Base-by-base conservation (phyloP, 1,139 yeast genomes). In the Sugiyamaella xylanicola region DNA sequence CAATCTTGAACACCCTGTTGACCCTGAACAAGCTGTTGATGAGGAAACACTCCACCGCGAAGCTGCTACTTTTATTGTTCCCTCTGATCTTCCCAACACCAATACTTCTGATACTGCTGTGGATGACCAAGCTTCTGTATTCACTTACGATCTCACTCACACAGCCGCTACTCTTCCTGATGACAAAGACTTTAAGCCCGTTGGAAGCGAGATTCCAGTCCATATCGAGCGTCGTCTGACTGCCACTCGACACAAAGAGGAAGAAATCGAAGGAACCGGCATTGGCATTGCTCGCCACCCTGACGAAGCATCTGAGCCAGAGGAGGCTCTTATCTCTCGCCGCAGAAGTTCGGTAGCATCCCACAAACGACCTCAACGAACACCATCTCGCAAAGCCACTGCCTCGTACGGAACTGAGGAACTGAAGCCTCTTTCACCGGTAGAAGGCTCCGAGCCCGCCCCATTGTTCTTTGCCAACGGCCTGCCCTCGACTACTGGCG, bases 201-300 rank as follows among this genome's bases (percentile, higher is more conserved):
- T 67, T 20, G 69, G 63, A 27, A 55, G 71, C 16, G 67, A 67
- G 37, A 53, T 68, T 17, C 72, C 75, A 15, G 68, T 69, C 2
- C 56, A 63, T 15, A 58, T 69, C 4, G 76, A 73, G 63, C 72
- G 76, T 19, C 63, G 69, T n/a, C 62, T 73, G 47, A 71, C 75
- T 8, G 60, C 60, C 55, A 70, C 75, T 11, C 51, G 64, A 46
- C 75, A 72, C 61, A 69, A 71, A 62, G 62, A 63, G 16, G 74
- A 72, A 55, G 62, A 65, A 3, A 48, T 51, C 20, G 62, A 55
- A 17, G 61, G 64, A 2, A 45, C 50, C 19, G 70, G 70, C 17
- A 63, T 65, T 49, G 74, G 74, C n/a, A 70, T 68, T 5, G 74
- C 75, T 3, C 65, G 74, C n/a, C 63, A 65, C 15, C 71, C 68